A percentile compares a stretch with the other conserved stretches of the same genome.
Evolutionary conservation across 148 eudicot species (phyloP).

Genomic region (Rheum nobile): DNA sequence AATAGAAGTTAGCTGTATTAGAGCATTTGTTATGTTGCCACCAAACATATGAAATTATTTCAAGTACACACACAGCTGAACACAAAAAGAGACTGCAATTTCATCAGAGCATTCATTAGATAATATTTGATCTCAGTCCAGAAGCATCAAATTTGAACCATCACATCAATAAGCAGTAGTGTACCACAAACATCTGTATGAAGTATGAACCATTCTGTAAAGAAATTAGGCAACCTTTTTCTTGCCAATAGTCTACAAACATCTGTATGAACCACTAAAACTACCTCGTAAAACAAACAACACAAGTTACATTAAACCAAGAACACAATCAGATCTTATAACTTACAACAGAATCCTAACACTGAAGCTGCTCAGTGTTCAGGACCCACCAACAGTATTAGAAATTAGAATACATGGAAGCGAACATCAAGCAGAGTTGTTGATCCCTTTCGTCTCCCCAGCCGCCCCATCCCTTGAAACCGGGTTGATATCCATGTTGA

Average conservation of each 20-base stretch:
- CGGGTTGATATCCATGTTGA: conserved; percentile 77
- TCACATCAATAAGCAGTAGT: neutral
- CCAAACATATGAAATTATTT: neutral
- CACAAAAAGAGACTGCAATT: neutral
- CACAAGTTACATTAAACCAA: neutral
- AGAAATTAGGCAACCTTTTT: neutral
- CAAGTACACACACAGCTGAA: neutral
- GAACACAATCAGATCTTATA: neutral
- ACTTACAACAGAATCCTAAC: neutral
- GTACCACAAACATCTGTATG: too few species aligned
- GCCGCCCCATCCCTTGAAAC: conserved; percentile 96
- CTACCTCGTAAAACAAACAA: neutral
- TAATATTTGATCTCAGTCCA: neutral
- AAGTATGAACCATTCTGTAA: too few species aligned
- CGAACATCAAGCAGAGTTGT: conserved; percentile 64
- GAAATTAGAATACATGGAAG: conserved; percentile 55
- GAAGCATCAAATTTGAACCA: neutral
- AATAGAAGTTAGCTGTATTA: neutral
- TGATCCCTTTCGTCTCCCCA: conserved; percentile 91
- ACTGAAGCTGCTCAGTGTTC: neutral
- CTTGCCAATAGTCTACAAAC: neutral
- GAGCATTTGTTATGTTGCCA: neutral
- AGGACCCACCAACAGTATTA: too few species aligned
- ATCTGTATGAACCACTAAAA: neutral
- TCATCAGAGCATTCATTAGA: neutral